Percentiles rank a stretch among this genome's conserved stretches.
These are phyloP conservation scores for Aspergillus sp. DNA, from an alignment of 2,329 filamentous ascomycete genomes.

Conservation along the genomic window DNA sequence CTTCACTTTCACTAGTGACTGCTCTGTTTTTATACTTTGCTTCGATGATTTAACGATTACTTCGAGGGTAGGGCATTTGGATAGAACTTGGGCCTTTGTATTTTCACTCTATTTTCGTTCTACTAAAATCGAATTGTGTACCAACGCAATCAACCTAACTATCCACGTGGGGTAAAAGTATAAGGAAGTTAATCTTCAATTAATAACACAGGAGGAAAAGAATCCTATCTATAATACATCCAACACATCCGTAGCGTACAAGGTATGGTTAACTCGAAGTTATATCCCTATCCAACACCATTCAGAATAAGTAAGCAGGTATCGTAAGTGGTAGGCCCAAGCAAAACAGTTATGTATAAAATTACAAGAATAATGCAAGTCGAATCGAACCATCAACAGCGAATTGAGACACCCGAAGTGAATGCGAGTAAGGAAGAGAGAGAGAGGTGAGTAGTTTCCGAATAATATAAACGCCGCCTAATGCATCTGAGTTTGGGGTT, in stretches of 20 bases:
- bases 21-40: too few species aligned
- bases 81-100: not conserved
- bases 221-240: not conserved
- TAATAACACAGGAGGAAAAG: not conserved
- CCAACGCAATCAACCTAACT: not conserved
- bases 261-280: not conserved
- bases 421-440: not conserved
- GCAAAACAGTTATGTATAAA: not conserved
- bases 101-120: not conserved
- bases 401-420: not conserved
- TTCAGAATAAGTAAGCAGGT: not conserved
- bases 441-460: not conserved
- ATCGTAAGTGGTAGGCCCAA: not conserved
- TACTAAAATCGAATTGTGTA: not conserved
- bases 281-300: not conserved
- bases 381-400: not conserved
- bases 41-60: not conserved
- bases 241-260: not conserved
- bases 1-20: too few species aligned
- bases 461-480: conserved; percentile 2
- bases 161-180: not conserved
- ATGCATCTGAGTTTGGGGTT: not conserved
- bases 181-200: not conserved
- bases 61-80: not conserved
- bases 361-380: not conserved